Evolutionary conservation across 1,284 basidiomycete genomes (phyloP).

Genomic region (Ceratobasidium sp.): DNA sequence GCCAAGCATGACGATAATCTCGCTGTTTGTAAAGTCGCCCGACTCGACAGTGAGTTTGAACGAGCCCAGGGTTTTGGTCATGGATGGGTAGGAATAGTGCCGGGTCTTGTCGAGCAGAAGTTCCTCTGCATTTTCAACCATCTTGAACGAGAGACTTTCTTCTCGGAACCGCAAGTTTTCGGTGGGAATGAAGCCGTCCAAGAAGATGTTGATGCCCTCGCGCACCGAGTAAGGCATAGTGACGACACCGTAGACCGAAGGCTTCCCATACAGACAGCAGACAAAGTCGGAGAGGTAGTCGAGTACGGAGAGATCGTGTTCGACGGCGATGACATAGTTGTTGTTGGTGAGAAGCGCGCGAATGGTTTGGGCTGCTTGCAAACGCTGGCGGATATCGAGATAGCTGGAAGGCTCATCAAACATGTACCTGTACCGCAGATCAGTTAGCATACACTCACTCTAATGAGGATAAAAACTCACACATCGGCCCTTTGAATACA

Average conservation of each 20-base stretch:
- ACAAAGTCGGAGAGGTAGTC: slow-evolving; percentile 98
- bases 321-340: slow-evolving; percentile 93
- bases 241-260: slow-evolving; percentile 95
- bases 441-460: slow-evolving; percentile 29
- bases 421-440: slow-evolving; percentile 72
- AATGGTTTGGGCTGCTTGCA: slow-evolving; percentile 95
- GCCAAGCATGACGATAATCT: slow-evolving; percentile 96
- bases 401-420: slow-evolving; percentile 98
- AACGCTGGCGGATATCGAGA: slow-evolving; percentile 91
- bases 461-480: slow-evolving; percentile 57
- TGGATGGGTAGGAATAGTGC: slow-evolving; percentile 86
- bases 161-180: slow-evolving; percentile 97
- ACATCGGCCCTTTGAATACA: slow-evolving; percentile 93
- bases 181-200: slow-evolving; percentile 97
- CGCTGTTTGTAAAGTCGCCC: slow-evolving; percentile 92
- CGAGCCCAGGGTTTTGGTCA: slow-evolving; percentile 91
- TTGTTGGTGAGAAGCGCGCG: slow-evolving; percentile 79
- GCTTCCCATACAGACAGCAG: slow-evolving; percentile 95
- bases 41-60: slow-evolving; percentile 92
- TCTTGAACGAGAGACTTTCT: slow-evolving; percentile 93
- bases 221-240: slow-evolving; percentile 97
- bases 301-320: slow-evolving; percentile 95
- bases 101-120: slow-evolving; percentile 80
- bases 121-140: slow-evolving; percentile 93
- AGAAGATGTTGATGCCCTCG: slow-evolving; percentile 98